Percentiles rank a stretch among this genome's conserved stretches.
phyloP scores from a whole-genome alignment of 1,284 basidiomycete genomes.

The Tremellales sp. region DNA sequence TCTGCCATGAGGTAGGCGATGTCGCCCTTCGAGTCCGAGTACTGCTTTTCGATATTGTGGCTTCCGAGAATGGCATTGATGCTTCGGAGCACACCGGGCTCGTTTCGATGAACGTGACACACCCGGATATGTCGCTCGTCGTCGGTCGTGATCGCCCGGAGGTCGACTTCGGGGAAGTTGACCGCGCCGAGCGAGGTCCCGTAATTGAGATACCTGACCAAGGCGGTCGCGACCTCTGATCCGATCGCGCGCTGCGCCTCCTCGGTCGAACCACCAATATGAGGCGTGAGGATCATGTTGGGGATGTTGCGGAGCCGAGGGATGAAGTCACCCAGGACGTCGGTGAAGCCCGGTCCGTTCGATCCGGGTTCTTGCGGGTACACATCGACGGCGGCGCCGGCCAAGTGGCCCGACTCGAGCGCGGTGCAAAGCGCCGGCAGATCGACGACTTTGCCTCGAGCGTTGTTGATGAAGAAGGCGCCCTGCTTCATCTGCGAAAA shows the following conservation, averaged over 20 bases:
- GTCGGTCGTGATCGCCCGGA: constrained; percentile 77
- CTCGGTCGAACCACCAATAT: constrained; percentile 98
- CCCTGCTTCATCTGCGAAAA: constrained; percentile 92
- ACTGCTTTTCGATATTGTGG: constrained; percentile 99
- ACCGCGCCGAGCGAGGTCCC: constrained; percentile 88
- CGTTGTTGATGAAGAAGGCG: constrained; percentile 96
- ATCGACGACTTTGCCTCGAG: constrained; percentile 91
- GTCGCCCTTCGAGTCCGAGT: constrained; percentile 92
- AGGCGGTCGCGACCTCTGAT: constrained; percentile 82
- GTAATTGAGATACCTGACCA: constrained; percentile 87
- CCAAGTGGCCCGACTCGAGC: constrained; percentile 78
- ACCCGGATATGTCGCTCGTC: constrained; percentile 82
- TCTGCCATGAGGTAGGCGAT: constrained; percentile 84
- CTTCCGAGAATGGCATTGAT: constrained; percentile 89
- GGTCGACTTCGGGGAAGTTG: constrained; percentile 98
- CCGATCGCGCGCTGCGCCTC: constrained; percentile 98
- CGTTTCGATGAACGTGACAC: constrained; percentile 95
- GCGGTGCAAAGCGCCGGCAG: constrained; percentile 83
- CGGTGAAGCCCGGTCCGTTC: constrained; percentile 80
- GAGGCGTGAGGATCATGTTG: constrained; percentile 93
- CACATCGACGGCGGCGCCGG: constrained; percentile 92
- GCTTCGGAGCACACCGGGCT: constrained; percentile 91
- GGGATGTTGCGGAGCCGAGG: constrained; percentile 66
- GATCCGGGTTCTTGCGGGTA: constrained; percentile 88
- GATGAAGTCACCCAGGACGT: constrained; percentile 78